Evolutionary conservation across 441 rosid genomes (phyloP).

Genomic region (Corymbia citriodora): DNA sequence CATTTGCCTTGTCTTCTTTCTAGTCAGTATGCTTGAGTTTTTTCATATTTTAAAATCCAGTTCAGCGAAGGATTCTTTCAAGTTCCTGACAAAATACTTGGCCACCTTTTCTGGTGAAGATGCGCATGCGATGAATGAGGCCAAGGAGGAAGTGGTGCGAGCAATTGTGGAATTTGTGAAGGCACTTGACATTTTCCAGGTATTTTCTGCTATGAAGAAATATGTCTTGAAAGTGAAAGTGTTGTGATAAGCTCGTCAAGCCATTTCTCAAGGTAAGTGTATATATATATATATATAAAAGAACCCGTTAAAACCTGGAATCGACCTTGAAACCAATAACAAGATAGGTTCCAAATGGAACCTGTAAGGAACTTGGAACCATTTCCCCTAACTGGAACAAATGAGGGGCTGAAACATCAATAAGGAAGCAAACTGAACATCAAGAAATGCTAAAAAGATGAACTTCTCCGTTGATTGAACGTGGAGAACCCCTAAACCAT

Average conservation of each 20-base stretch:
- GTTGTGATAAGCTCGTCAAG: too few relatives aligned
- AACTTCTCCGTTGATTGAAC: neutral
- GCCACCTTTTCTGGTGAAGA: constrained; percentile 89
- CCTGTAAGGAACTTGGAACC: too few relatives aligned
- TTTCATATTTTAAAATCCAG: constrained; percentile 27
- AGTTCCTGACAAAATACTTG: constrained; percentile 76
- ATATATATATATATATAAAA: too few relatives aligned
- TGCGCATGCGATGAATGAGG: constrained; percentile 49
- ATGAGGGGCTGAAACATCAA: neutral
- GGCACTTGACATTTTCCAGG: constrained; percentile 89
- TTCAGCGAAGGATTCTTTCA: constrained; percentile 66
- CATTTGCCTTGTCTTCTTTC: neutral
- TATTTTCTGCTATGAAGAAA: constrained; percentile 9
- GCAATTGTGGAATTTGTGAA: constrained; percentile 79
- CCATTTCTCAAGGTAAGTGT: too few relatives aligned
- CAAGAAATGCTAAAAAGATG: neutral
- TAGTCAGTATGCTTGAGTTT: neutral
- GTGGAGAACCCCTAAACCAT: too few relatives aligned
- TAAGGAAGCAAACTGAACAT: neutral
- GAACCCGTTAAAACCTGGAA: too few relatives aligned
- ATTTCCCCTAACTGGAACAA: too few relatives aligned
- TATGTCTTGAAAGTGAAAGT: too few relatives aligned
- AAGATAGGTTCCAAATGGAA: too few relatives aligned
- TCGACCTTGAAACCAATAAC: too few relatives aligned
- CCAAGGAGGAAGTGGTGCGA: constrained; percentile 88